Conservation (phyloP, 225 moss, liverwort and hornwort species). For the Pleurozium schreberi region DNA sequence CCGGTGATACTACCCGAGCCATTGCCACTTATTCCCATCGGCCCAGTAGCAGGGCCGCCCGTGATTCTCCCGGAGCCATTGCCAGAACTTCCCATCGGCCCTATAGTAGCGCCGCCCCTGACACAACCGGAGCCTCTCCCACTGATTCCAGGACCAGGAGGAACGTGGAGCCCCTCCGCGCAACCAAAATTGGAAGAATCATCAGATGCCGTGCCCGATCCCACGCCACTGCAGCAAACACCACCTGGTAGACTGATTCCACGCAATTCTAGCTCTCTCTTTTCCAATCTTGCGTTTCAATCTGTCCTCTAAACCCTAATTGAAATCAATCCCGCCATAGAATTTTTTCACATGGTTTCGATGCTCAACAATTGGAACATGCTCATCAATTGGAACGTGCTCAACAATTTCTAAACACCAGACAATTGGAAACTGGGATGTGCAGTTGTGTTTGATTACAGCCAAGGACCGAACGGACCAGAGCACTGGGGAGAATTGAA, state of each 20-base stretch:
- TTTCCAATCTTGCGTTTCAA: neutral
- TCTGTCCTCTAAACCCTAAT: neutral
- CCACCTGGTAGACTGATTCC: neutral
- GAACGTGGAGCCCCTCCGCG: conserved; percentile 3
- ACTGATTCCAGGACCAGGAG: conserved; percentile 14
- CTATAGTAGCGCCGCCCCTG: neutral
- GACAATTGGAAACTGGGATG: neutral
- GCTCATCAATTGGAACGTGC: neutral
- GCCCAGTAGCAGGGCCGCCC: neutral
- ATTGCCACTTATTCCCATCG: neutral
- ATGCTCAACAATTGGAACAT: neutral
- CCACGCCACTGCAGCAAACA: neutral
- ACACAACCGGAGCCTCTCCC: conserved; percentile 6
- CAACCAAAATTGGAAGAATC: neutral
- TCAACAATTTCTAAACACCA: neutral
- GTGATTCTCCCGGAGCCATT: conserved; percentile 8
- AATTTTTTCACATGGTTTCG: neutral
- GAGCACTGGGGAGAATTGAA: conserved; percentile 35
- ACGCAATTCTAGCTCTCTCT: neutral
- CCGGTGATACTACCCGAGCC: conserved; percentile 5
- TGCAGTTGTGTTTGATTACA: conserved; percentile 32
- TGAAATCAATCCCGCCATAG: neutral
- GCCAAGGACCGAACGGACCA: conserved; percentile 33
- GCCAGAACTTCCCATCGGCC: neutral
- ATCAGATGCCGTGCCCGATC: neutral